Evolutionary conservation across 371 early-diverging fungal species (phyloP), one percentile per base, ranked within the genome.

Genomic region (Mortierella sp.): DNA sequence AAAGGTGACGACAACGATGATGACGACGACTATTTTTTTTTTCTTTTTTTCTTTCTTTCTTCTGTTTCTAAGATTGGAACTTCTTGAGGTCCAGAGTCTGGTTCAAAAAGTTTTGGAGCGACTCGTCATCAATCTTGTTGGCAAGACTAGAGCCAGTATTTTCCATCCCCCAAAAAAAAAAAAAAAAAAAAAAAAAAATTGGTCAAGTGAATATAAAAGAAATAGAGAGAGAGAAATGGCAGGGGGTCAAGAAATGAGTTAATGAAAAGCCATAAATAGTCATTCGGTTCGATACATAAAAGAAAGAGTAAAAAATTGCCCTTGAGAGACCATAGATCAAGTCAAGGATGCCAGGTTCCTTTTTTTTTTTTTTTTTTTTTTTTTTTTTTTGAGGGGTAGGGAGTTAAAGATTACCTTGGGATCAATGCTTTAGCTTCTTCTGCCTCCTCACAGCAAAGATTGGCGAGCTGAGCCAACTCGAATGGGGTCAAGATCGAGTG

Each of bases 381-480:
- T 37, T 37, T 3, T 37, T 37, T 37, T 37, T 37, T 3, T 37
- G 3, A 3, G 37, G 37, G 9, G 3, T 9, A 37, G 3, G 9
- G 3, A 37, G 9, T 5, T 37, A 37, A 5, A 7, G 43, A 43
- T 71, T 84, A 91, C 93, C 94, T 95, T 25, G 95, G 96, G 66
- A 95, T 89, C 51, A 94, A 83, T 14, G 92, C 85, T 68, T 92
- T 94, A 0, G 94, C 95, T 83, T 96, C 97, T 58, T 95, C 95
- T 30, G 91, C 89, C 57, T 95, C 93, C 66, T 93, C 94, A 81
- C 94, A 94, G 79, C 93, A 90, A 60, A 96, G 84, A 81, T 96
- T 96, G 28, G 94, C 95, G 50, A 96, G 84, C 72, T 96, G 96
- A 25, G 96, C 94, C 19, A 92, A 83, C 76, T 96, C 97, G 62